Evolutionary conservation across 495 filamentous ascomycete genomes (phyloP).

Genomic region (Penicillium diatomitis): DNA sequence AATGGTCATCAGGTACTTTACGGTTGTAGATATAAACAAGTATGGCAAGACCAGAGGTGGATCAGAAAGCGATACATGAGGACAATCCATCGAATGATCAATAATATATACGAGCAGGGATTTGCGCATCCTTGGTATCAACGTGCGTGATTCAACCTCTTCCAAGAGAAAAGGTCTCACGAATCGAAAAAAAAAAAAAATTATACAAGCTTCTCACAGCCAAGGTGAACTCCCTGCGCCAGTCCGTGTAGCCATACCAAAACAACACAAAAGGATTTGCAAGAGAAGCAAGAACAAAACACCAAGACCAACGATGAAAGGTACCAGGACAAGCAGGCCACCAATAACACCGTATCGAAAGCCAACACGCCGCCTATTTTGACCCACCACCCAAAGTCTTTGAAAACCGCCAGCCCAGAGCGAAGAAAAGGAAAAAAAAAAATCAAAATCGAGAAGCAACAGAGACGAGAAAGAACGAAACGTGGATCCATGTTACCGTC

Average conservation of each 20-base stretch:
- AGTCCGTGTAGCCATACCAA: slow-evolving; percentile 25
- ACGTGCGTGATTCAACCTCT: slow-evolving; percentile 1
- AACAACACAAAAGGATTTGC: slow-evolving; percentile 5
- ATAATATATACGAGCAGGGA: slow-evolving; percentile 16
- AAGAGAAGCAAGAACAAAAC: background rate
- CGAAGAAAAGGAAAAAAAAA: slow-evolving; percentile 3
- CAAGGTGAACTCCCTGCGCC: slow-evolving; percentile 12
- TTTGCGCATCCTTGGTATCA: slow-evolving; percentile 13
- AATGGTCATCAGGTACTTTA: too few species aligned
- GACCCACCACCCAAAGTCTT: slow-evolving; percentile 6
- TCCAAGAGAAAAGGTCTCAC: background rate
- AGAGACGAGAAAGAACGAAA: too few species aligned
- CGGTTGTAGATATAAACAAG: too few species aligned
- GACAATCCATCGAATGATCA: slow-evolving; percentile 1
- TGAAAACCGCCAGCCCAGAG: slow-evolving; percentile 7
- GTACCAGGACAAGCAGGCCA: slow-evolving; percentile 4
- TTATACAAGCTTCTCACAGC: background rate
- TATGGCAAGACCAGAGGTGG: too few species aligned
- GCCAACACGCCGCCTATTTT: slow-evolving; percentile 20
- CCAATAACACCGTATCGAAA: slow-evolving; percentile 25
- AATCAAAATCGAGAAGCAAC: too few species aligned
- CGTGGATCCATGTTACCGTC: slow-evolving; percentile 3
- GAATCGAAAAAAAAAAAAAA: slow-evolving; percentile 1
- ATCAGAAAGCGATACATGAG: background rate
- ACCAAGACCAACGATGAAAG: too few species aligned